These are phyloP conservation scores for Yueomyces sinensis DNA, from an alignment of 805 yeast genomes.

Conservation along the genomic window DNA sequence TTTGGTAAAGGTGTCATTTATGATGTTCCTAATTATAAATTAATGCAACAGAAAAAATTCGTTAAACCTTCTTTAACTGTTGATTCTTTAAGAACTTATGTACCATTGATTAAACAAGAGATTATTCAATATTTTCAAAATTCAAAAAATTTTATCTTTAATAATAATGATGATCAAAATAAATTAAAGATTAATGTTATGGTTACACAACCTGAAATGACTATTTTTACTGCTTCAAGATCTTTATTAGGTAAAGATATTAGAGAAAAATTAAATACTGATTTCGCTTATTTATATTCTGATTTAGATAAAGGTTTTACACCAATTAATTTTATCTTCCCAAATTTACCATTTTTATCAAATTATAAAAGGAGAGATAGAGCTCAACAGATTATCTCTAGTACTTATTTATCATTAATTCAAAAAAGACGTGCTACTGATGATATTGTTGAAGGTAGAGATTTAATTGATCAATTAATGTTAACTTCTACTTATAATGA, in stretches of 20 bases:
- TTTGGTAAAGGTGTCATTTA: conserved; percentile 96
- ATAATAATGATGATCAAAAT: conserved; percentile 16
- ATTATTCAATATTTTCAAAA: conserved; percentile 47
- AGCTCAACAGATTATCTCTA: conserved; percentile 74
- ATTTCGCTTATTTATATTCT: conserved; percentile 73
- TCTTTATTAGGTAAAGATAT: conserved; percentile 84
- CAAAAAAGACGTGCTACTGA: conserved; percentile 57
- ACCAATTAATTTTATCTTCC: conserved; percentile 91
- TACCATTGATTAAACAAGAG: conserved; percentile 79
- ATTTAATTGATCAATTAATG: conserved; percentile 81
- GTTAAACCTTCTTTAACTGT: conserved; percentile 80
- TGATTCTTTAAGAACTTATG: conserved; percentile 73
- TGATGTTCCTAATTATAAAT: conserved; percentile 85
- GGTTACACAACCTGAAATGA: conserved; percentile 84
- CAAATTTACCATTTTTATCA: conserved; percentile 82
- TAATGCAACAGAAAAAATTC: conserved; percentile 98
- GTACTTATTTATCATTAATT: conserved; percentile 71
- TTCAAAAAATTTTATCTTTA: conserved; percentile 35
- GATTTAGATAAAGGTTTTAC: conserved; percentile 96
- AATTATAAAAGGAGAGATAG: conserved; percentile 72
- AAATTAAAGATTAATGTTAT: conserved; percentile 53
- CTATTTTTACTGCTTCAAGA: conserved; percentile 92
- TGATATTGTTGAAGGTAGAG: conserved; percentile 64
- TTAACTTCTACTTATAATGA: conserved; percentile 77
- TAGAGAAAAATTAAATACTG: conserved; percentile 67